Evolutionary conservation across 2,329 filamentous ascomycete species (phyloP).

Genomic region (Beauveria pseudobassiana): DNA sequence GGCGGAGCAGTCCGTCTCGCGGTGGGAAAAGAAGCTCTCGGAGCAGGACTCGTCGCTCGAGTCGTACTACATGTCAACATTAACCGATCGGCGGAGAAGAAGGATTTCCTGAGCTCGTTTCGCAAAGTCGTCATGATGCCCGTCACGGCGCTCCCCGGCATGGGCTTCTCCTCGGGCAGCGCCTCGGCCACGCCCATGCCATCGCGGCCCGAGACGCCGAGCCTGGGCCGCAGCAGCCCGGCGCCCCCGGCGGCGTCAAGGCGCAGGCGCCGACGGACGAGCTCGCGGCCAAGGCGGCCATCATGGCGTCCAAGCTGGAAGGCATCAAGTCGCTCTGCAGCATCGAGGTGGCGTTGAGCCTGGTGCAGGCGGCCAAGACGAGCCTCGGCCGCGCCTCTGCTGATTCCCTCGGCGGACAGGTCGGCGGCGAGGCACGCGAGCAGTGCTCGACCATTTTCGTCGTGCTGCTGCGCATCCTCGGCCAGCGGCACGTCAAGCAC

Average conservation of each 20-base stretch:
- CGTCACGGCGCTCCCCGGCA: conserved; percentile 75
- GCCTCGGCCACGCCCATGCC: conserved; percentile 29
- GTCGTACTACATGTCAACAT: conserved; percentile 93
- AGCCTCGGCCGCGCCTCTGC: conserved; percentile 79
- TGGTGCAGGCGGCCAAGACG: conserved; percentile 83
- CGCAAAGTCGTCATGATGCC: conserved; percentile 99
- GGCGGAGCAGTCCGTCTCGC: conserved; percentile 67
- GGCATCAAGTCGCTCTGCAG: conserved; percentile 94
- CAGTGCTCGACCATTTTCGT: conserved; percentile 91
- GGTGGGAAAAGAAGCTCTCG: conserved; percentile 86
- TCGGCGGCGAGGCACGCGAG: conserved; percentile 74
- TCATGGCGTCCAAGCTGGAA: conserved; percentile 91
- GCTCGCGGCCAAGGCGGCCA: conserved; percentile 90
- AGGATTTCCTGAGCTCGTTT: conserved; percentile 92
- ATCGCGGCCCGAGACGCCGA: conserved; percentile 45
- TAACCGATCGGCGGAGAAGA: conserved; percentile 90
- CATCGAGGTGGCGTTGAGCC: conserved; percentile 84
- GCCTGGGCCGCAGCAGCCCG: conserved; percentile 29
- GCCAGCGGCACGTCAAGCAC: conserved; percentile 78
- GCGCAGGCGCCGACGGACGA: conserved; percentile 84
- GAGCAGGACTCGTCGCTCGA: conserved; percentile 88
- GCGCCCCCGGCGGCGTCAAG: conserved; percentile 37
- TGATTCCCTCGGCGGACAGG: conserved; percentile 73
- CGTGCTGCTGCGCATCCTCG: conserved; percentile 72
- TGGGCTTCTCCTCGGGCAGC: conserved; percentile 48